A percentile compares a stretch with the other conserved stretches of the same genome.
Evolutionary conservation across 2,329 filamentous ascomycete species (phyloP).

Genomic region (Stagonosporopsis chrysanthemi): DNA sequence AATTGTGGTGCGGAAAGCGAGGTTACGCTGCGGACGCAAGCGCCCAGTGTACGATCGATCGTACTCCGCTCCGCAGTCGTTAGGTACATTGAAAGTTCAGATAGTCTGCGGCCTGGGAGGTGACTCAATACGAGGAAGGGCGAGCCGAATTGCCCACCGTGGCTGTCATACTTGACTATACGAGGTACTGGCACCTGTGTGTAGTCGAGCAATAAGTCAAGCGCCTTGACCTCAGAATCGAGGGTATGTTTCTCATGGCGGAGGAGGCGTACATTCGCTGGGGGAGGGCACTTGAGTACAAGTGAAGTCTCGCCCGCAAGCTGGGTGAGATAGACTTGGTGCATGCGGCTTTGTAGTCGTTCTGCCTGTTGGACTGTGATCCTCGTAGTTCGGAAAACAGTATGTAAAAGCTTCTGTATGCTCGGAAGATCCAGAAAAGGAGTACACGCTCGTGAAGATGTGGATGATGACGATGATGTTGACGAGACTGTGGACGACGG

Average conservation of each 20-base stretch:
- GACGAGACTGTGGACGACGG: slow-evolving; percentile 36
- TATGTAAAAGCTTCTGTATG: slow-evolving; percentile 45
- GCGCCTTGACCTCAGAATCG: slow-evolving; percentile 49
- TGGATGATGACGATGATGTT: slow-evolving; percentile 36
- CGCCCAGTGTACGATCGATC: slow-evolving; percentile 53
- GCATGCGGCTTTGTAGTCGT: slow-evolving; percentile 45
- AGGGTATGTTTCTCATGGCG: slow-evolving; percentile 54
- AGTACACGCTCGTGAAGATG: slow-evolving; percentile 29
- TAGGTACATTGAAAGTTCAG: slow-evolving; percentile 42
- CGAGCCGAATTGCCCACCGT: slow-evolving; percentile 37
- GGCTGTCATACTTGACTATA: slow-evolving; percentile 50
- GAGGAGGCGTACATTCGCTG: slow-evolving; percentile 49
- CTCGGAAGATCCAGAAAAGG: slow-evolving; percentile 42
- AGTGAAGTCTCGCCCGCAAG: slow-evolving; percentile 50
- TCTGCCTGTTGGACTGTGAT: slow-evolving; percentile 47
- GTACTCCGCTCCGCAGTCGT: slow-evolving; percentile 44
- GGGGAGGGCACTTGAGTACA: slow-evolving; percentile 53
- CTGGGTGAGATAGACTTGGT: slow-evolving; percentile 53
- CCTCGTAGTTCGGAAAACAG: slow-evolving; percentile 42
- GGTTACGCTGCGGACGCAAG: slow-evolving; percentile 53
- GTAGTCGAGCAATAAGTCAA: slow-evolving; percentile 49
- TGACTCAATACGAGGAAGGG: slow-evolving; percentile 47
- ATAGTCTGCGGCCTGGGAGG: slow-evolving; percentile 45
- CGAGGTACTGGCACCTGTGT: slow-evolving; percentile 49
- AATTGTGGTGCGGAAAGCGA: slow-evolving; percentile 58